phyloP scores from a whole-genome alignment of 257 asterid species.

The Forsythia suspensa region DNA sequence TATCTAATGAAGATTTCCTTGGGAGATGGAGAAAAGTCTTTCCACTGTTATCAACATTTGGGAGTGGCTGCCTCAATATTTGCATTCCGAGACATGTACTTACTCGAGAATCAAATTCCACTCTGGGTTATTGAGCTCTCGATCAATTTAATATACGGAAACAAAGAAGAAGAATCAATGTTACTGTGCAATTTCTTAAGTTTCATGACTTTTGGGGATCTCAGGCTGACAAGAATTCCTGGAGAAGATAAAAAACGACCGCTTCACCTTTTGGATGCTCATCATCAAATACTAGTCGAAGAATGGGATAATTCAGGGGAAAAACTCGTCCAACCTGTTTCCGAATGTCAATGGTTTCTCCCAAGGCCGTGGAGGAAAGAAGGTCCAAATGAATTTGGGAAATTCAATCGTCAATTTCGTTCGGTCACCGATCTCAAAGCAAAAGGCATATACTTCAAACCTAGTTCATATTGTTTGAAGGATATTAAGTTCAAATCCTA shows the following conservation, averaged over 20 bases:
- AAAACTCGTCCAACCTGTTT: no score
- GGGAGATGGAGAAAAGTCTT: rapidly evolving
- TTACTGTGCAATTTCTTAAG: background rate
- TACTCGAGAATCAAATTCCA: slow-evolving; percentile 39
- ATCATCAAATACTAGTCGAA: background rate
- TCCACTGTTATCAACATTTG: background rate
- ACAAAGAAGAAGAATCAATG: no score
- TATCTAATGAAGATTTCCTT: background rate
- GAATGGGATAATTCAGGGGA: no score
- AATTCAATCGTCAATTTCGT: background rate
- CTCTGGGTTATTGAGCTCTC: slow-evolving; percentile 10
- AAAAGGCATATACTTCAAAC: slow-evolving; percentile 23
- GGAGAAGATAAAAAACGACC: background rate
- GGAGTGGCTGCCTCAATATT: background rate
- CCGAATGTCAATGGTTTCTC: no score
- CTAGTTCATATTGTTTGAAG: slow-evolving; percentile 12
- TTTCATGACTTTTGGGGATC: background rate
- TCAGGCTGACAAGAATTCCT: background rate
- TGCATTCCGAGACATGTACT: slow-evolving; percentile 4
- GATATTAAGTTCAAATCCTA: slow-evolving; percentile 14
- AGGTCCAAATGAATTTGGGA: background rate
- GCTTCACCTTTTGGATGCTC: slow-evolving; percentile 23
- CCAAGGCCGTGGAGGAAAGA: no score
- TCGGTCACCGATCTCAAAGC: slow-evolving; percentile 17
- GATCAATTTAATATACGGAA: background rate